Evolutionary conservation across 768 basidiomycete genomes (phyloP).

Genomic region (Plicaturopsis crispa): DNA sequence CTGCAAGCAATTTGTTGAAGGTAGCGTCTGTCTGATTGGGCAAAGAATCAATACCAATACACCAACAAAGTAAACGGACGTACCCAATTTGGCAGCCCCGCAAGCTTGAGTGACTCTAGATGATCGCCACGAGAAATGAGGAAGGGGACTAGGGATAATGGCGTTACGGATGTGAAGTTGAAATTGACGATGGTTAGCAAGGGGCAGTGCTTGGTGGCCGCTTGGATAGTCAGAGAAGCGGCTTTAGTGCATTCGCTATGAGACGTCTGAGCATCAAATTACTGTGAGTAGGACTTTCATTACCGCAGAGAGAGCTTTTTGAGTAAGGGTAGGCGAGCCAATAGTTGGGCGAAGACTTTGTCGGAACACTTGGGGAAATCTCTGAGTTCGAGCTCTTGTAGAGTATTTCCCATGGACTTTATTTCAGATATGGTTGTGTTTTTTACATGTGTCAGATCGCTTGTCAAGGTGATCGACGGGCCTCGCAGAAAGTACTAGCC

Average conservation of each 20-base stretch:
- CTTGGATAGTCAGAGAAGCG: conserved; percentile 37
- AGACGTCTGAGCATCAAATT: conserved; percentile 6
- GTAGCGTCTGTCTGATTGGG: conserved; percentile 53
- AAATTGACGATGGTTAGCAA: conserved; percentile 44
- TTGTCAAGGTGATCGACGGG: conserved; percentile 35
- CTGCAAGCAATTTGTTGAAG: conserved; percentile 35
- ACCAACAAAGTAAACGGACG: conserved; percentile 11
- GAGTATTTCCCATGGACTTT: conserved; percentile 21
- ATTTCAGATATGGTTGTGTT: conserved; percentile 42
- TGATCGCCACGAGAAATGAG: conserved; percentile 28
- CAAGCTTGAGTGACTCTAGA: conserved; percentile 52
- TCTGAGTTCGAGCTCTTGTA: conserved; percentile 42
- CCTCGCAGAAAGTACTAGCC: conserved; percentile 55
- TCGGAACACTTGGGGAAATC: conserved; percentile 50
- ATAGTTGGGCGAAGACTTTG: conserved; percentile 37
- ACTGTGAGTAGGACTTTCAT: conserved; percentile 5
- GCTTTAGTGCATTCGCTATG: conserved; percentile 56
- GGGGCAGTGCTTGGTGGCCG: conserved; percentile 32
- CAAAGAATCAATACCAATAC: conserved; percentile 1
- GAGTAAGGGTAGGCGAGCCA: conserved; percentile 36
- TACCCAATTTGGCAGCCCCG: conserved; percentile 57
- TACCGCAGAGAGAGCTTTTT: conserved; percentile 50
- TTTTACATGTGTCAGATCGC: conserved; percentile 44
- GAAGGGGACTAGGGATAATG: conserved; percentile 37
- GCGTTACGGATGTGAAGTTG: conserved; percentile 51